phyloP scores from a whole-genome alignment of 768 basidiomycete genomes.

The Lepiota venenata region DNA sequence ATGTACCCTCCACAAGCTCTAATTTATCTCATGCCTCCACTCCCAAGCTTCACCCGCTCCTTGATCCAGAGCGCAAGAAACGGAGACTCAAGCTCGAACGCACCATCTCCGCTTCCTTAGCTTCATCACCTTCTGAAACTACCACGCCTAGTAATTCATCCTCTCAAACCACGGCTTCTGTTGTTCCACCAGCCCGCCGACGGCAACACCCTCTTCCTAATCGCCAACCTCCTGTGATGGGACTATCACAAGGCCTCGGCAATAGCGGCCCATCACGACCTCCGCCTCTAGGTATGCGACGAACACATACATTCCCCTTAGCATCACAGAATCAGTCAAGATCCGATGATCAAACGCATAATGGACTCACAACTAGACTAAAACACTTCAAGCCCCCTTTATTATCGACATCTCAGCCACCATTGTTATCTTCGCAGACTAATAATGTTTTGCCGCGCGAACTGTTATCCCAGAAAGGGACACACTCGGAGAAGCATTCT shows the following conservation, averaged over 20 bases:
- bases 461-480: not conserved
- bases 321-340: slow-evolving; percentile 12
- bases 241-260: not conserved
- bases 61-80: slow-evolving; percentile 6
- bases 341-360: not conserved
- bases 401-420: slow-evolving; percentile 19
- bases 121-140: not conserved
- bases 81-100: slow-evolving; percentile 8
- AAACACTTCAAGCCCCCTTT: slow-evolving; percentile 37
- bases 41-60: slow-evolving; percentile 10
- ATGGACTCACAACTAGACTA: slow-evolving; percentile 25
- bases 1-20: slow-evolving; percentile 10
- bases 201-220: slow-evolving; percentile 9
- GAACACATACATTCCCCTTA: slow-evolving; percentile 23
- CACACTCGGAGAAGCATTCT: not conserved
- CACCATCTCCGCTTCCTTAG: slow-evolving; percentile 7
- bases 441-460: not conserved
- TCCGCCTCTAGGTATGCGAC: slow-evolving; percentile 37
- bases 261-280: slow-evolving; percentile 18
- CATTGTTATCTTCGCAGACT: slow-evolving; percentile 1
- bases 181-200: not conserved
- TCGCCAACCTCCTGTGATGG: slow-evolving; percentile 15
- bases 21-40: slow-evolving; percentile 10
- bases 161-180: not conserved
- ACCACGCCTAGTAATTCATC: slow-evolving; percentile 4